Evolutionary conservation across 2,329 filamentous ascomycete genomes (phyloP), one percentile per base, ranked within the genome.

Genomic region (Aspergillus eucalypticola): DNA sequence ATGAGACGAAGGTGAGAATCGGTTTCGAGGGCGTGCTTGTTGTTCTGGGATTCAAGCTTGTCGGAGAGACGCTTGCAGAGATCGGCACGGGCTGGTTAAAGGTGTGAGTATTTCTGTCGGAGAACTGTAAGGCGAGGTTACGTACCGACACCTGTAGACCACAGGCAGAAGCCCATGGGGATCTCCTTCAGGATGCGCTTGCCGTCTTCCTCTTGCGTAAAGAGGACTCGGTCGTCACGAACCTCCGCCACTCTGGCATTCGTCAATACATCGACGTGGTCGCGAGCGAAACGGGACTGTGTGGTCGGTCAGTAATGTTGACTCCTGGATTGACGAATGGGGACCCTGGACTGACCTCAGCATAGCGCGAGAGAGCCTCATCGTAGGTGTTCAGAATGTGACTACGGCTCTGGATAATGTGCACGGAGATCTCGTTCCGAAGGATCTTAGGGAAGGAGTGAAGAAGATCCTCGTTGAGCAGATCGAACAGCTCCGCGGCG

Each of bases 361-460:
- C 94, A 73, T 96, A 99, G 72, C 88, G 88, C 10, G 93, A 97
- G 1, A 99, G 84, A 0, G 92, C 89, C 78, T 99, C 95, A 66
- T 99, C 95, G 73, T 99, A 99, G 0, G 95, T 99, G 79, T 99
- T 99, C 29, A 99, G 83, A 64, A 99, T 99, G 69, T 99, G 95
- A 42, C 90, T 88, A 60, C 95, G 87, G 70, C 92, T 96, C 73
- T 99, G 95, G 63, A 99, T 97, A 50, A 99, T 84, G 72, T 99
- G 96, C 1, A 99, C 94, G 0, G 95, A 98, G 52, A 99, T 96
- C 75, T 99, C 92, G 73, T 98, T 98, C 63, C 95, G 88, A n/a
- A 99, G 79, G 29, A 99, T 86, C 64, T 88, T 88, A 2, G 95
- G 95, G 76, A 96, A 99, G 68, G 90, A 87, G 55, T 84, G 82